These are phyloP conservation scores for Aspergillus neoniger DNA, from an alignment of 2,329 filamentous ascomycete species.

Conservation along the genomic window DNA sequence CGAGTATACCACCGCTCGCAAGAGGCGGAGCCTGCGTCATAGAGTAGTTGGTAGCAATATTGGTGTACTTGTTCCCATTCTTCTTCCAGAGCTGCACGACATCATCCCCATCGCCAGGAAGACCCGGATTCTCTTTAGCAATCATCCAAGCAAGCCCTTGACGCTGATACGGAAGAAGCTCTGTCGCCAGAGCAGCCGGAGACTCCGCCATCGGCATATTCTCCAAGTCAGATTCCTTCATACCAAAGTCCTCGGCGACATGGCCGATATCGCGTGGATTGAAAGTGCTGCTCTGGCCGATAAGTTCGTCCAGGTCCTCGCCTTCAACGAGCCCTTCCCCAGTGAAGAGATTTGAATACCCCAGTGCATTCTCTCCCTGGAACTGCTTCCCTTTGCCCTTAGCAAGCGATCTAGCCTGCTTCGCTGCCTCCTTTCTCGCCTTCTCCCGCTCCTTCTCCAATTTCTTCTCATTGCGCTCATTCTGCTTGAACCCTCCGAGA, in stretches of 20 bases:
- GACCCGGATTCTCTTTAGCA: constrained; percentile 69
- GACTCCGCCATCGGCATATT: constrained; percentile 72
- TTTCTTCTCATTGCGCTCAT: constrained; percentile 52
- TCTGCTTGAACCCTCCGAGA: constrained; percentile 52
- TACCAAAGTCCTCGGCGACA: constrained; percentile 69
- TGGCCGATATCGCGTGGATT: constrained; percentile 66
- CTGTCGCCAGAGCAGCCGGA: constrained; percentile 64
- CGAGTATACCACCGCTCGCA: constrained; percentile 79
- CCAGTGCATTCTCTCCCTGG: constrained; percentile 27
- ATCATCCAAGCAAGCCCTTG: constrained; percentile 81
- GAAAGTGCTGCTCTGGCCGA: constrained; percentile 66
- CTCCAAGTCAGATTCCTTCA: constrained; percentile 68
- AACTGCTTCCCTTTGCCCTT: constrained; percentile 29
- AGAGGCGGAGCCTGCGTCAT: constrained; percentile 61
- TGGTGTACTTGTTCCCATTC: constrained; percentile 56
- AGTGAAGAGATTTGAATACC: constrained; percentile 41
- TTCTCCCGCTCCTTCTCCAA: constrained; percentile 55
- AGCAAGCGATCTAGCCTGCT: constrained; percentile 30
- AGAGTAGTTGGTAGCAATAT: constrained; percentile 71
- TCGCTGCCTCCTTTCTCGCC: constrained; percentile 44
- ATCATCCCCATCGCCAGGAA: constrained; percentile 61
- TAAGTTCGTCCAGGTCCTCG: constrained; percentile 62
- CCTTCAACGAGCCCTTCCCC: constrained; percentile 26
- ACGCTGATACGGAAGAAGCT: constrained; percentile 75
- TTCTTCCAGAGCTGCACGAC: constrained; percentile 78